Percentiles rank a stretch among this genome's conserved stretches.
phyloP scores from a whole-genome alignment of 2,329 filamentous ascomycete genomes.

The Colletotrichum eleusines region DNA sequence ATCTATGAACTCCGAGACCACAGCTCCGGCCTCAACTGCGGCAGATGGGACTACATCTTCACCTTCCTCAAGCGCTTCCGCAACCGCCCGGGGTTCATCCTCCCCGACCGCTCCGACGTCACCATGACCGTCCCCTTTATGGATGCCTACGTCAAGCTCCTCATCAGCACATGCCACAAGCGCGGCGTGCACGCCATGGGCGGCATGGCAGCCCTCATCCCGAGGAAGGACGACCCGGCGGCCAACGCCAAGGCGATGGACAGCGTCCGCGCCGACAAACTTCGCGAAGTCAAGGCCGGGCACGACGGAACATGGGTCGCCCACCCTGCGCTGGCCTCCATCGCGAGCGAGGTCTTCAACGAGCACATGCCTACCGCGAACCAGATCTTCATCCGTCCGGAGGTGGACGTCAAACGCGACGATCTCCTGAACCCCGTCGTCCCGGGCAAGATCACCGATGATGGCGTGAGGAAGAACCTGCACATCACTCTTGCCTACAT shows the following conservation, averaged over 20 bases:
- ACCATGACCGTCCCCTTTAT: constrained; percentile 96
- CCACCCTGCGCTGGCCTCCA: constrained; percentile 84
- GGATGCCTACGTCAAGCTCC: constrained; percentile 85
- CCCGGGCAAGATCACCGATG: constrained; percentile 85
- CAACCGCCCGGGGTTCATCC: constrained; percentile 84
- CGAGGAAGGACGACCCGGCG: constrained; percentile 86
- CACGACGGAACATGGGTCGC: constrained; percentile 94
- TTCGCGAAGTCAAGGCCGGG: constrained; percentile 87
- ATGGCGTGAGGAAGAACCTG: constrained; percentile 90
- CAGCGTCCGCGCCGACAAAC: constrained; percentile 85
- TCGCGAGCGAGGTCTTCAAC: constrained; percentile 90
- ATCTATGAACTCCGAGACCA: constrained; percentile 95
- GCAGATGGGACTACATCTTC: constrained; percentile 96
- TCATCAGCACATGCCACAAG: constrained; percentile 92
- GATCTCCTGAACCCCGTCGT: constrained; percentile 94
- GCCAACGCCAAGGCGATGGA: constrained; percentile 91
- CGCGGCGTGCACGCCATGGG: constrained; percentile 92
- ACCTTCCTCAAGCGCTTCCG: constrained; percentile 96
- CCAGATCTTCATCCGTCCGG: constrained; percentile 84
- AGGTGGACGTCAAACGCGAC: constrained; percentile 81
- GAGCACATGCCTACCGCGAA: constrained; percentile 94
- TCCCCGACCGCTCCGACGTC: constrained; percentile 85
- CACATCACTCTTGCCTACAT: constrained; percentile 92
- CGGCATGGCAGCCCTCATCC: constrained; percentile 93
- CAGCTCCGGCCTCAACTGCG: constrained; percentile 90